Base-by-base conservation (phyloP, 495 filamentous ascomycete genomes). In the Aspergillus coremiiformis region DNA sequence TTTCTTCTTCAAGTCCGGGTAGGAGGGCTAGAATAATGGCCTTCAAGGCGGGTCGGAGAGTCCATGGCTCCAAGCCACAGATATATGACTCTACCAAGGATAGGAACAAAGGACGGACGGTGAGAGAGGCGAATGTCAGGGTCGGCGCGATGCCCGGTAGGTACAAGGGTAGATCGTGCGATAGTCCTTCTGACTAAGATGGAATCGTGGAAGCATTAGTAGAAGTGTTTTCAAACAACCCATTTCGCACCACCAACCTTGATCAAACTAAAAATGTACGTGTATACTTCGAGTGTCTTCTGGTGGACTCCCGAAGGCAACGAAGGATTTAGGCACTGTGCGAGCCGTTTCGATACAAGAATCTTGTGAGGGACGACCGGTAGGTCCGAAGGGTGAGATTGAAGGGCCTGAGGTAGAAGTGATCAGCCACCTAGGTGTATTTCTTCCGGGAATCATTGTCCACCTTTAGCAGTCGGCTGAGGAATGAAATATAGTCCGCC, bases 401-500 rank as follows among this genome's bases (percentile, higher is more conserved):
- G 93, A 29, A 98, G 75, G 20, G 93, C 90, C 89, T 96, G 63
- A 44, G 49, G 35, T 37, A 52, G n/a, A 27, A 4, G 47, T 45
- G 43, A 47, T 63, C 14, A 63, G 59, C 46, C 37, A 58, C 9
- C n/a, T 22, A 19, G 5, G 26, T 67, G 27, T 60, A 56, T 23
- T 27, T 43, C 35, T 19, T 51, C 24, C 5, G 10, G 37, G 35
- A 8, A 30, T 26, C 22, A 24, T 46, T 55, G 41, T 66, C 54
- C 59, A 92, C 91, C 82, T 96, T 98, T 47, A 96, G 72, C 21
- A 98, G 74, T 29, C 93, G 84, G 60, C 85, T 90, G 27, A 99
- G 76, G 65, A 97, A 97, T 9, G 92, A 95, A 63, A 99, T 97
- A 63, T 99, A 99, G 66, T 99, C 93, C 29, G 94, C 92, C 93